Percentiles rank a stretch among this genome's conserved stretches.
Conservation (phyloP, 2,329 filamentous ascomycete genomes). For the Neonectria hederae region DNA sequence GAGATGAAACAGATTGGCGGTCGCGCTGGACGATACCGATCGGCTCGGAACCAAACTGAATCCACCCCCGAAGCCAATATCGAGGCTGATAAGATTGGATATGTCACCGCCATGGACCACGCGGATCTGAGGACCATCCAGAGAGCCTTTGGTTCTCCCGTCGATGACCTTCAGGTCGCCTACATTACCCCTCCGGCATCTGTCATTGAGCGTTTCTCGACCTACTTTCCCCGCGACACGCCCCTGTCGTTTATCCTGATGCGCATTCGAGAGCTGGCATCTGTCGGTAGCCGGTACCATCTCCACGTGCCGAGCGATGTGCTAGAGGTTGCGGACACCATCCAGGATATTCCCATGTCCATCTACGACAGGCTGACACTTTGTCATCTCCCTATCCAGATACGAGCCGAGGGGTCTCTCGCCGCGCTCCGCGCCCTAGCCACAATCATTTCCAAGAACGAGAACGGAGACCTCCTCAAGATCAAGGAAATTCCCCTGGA, state of each 20-base stretch:
- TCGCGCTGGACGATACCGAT: conserved; percentile 86
- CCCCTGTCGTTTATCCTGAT: conserved; percentile 86
- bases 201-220: conserved; percentile 78
- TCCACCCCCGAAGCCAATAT: conserved; percentile 7
- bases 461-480: conserved; percentile 74
- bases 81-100: conserved; percentile 64
- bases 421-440: conserved; percentile 72
- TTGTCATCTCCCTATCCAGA: conserved; percentile 72
- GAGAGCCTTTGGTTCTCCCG: conserved; percentile 69
- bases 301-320: conserved; percentile 68
- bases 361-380: conserved; percentile 81
- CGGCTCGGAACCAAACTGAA: conserved; percentile 55
- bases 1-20: conserved; percentile 96
- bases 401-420: conserved; percentile 59
- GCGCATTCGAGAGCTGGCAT: conserved; percentile 75
- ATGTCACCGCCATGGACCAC: conserved; percentile 80
- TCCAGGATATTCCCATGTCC: conserved; percentile 76
- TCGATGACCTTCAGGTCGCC: conserved; percentile 73
- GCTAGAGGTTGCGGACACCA: conserved; percentile 74
- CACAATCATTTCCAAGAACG: conserved; percentile 72
- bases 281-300: conserved; percentile 72
- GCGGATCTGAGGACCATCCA: conserved; percentile 73
- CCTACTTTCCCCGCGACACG: conserved; percentile 82
- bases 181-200: conserved; percentile 77
- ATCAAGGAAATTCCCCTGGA: conserved; percentile 77